Evolutionary conservation across 2,329 filamentous ascomycete species (phyloP).

Genomic region (Paecilomyces formosus): DNA sequence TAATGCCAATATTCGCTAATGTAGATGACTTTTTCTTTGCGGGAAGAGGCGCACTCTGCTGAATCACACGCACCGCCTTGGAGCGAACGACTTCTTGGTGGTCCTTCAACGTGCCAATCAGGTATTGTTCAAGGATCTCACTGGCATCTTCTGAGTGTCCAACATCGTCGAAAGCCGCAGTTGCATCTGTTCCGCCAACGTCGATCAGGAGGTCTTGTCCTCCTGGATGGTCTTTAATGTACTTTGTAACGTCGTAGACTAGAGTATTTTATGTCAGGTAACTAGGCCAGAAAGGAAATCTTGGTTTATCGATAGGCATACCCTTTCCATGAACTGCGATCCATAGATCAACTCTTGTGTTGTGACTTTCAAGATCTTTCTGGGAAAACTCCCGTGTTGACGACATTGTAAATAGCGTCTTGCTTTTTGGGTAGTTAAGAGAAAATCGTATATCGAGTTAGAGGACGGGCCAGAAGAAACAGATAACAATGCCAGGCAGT

Average conservation of each 20-base stretch:
- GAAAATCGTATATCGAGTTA: not conserved
- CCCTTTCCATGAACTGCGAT: slow-evolving; percentile 51
- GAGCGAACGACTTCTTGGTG: slow-evolving; percentile 11
- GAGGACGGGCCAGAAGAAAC: not conserved
- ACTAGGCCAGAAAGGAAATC: not conserved
- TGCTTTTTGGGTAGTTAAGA: not conserved
- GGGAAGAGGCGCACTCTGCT: slow-evolving; percentile 6
- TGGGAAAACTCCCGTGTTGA: slow-evolving; percentile 9
- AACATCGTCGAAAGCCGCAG: slow-evolving; percentile 35
- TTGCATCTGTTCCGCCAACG: slow-evolving; percentile 36
- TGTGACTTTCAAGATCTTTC: slow-evolving; percentile 43
- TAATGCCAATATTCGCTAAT: slow-evolving; percentile 5
- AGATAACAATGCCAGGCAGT: not conserved
- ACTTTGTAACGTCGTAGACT: slow-evolving; percentile 55
- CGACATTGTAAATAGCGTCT: not conserved
- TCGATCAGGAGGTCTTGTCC: slow-evolving; percentile 34
- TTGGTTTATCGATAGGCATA: slow-evolving; percentile 13
- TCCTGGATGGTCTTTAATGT: slow-evolving; percentile 52
- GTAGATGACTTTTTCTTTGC: slow-evolving; percentile 19
- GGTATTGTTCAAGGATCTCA: slow-evolving; percentile 31
- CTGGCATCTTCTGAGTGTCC: slow-evolving; percentile 41
- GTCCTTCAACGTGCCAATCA: slow-evolving; percentile 28
- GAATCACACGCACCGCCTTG: slow-evolving; percentile 13
- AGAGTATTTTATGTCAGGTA: not conserved
- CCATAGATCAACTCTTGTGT: slow-evolving; percentile 44